These are phyloP conservation scores for Malus fusca DNA, from an alignment of 306 rosid species.

Conservation along the genomic window DNA sequence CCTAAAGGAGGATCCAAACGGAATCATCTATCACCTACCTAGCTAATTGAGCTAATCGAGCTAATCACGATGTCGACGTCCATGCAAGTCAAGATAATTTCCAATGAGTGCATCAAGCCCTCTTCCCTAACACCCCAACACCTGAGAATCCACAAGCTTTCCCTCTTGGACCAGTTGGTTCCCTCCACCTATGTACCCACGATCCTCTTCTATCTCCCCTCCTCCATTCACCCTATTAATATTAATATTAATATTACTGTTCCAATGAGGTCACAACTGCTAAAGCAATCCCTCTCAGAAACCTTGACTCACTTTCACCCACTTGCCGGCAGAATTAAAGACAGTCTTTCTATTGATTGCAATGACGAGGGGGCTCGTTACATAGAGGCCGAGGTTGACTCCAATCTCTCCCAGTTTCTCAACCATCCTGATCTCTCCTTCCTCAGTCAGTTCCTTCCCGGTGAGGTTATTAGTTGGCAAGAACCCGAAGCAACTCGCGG, in stretches of 20 bases:
- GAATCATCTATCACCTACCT: too few species aligned
- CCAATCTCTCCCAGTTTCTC: neutral
- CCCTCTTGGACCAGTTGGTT: constrained; percentile 30
- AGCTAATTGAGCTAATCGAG: too few species aligned
- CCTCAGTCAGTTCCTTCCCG: too few species aligned
- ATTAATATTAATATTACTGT: neutral
- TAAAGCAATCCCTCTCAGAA: constrained; percentile 21
- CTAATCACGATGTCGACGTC: neutral
- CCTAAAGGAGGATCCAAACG: too few species aligned
- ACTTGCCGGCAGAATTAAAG: constrained; percentile 17
- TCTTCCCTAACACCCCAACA: constrained; percentile 32
- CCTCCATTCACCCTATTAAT: neutral
- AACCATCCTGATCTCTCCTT: neutral
- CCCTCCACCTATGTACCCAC: constrained; percentile 19
- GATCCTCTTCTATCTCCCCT: neutral
- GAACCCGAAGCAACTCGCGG: neutral
- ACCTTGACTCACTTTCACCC: constrained; percentile 28
- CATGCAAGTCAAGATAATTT: constrained; percentile 23
- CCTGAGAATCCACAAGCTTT: constrained; percentile 19
- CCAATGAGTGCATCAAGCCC: constrained; percentile 30
- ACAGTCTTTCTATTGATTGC: constrained; percentile 14
- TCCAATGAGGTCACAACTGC: neutral
- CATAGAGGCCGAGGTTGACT: neutral
- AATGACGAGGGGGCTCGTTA: constrained; percentile 8
- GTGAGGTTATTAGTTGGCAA: too few species aligned